These are phyloP conservation scores for Tuber aestivum DNA, from an alignment of 495 filamentous ascomycete species.

Conservation along the genomic window DNA sequence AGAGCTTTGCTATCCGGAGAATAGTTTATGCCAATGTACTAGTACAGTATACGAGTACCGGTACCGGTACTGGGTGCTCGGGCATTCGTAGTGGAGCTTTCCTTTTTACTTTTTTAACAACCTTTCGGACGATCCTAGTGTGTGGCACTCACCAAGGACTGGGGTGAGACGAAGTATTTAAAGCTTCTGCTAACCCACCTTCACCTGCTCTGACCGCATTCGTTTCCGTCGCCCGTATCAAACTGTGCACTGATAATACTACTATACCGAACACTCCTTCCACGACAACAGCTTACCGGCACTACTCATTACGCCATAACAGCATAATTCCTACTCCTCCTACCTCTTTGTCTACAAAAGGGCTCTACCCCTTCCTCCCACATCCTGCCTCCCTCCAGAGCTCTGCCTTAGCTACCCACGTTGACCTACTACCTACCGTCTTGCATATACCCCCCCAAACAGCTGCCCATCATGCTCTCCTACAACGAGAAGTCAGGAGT, in stretches of 20 bases:
- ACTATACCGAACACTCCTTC: neutral
- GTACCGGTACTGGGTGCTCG: neutral
- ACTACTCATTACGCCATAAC: neutral
- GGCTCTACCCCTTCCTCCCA: neutral
- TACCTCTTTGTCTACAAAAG: neutral
- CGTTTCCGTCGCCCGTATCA: neutral
- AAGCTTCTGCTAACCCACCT: slow-evolving; percentile 33
- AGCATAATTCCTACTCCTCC: neutral
- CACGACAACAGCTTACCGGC: neutral
- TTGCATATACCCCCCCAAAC: slow-evolving; percentile 9
- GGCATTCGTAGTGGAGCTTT: neutral
- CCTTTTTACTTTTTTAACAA: neutral
- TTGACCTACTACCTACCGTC: neutral
- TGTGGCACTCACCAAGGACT: slow-evolving; percentile 7
- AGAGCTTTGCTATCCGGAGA: neutral
- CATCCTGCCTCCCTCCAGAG: neutral
- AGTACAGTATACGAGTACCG: too few species aligned
- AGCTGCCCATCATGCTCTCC: slow-evolving; percentile 24
- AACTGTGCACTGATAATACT: neutral
- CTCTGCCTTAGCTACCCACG: neutral
- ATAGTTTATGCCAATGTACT: neutral
- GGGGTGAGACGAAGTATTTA: slow-evolving; percentile 31
- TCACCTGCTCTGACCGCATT: slow-evolving; percentile 20
- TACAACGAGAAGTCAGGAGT: slow-evolving; percentile 25
- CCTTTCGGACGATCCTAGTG: neutral